These are phyloP conservation scores for Tephrocybe sp. DNA, from an alignment of 768 basidiomycete genomes.

Conservation along the genomic window DNA sequence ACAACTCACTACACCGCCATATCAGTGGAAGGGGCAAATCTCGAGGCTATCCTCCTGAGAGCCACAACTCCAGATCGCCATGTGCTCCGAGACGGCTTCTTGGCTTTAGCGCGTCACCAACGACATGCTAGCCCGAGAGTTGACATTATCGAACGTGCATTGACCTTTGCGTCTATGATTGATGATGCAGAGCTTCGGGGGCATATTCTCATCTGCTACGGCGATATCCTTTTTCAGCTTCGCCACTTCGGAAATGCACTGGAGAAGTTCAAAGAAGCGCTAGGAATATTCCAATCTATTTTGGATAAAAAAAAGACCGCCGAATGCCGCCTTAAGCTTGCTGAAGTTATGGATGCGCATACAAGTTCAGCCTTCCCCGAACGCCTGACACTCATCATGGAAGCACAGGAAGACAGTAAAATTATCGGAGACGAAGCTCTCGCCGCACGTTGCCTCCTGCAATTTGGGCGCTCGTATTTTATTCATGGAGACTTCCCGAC, in stretches of 20 bases:
- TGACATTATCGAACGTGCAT: no score
- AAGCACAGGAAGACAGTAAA: neutral
- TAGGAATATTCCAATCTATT: no score
- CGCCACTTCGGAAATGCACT: neutral
- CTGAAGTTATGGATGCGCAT: neutral
- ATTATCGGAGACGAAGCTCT: neutral
- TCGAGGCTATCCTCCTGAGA: no score
- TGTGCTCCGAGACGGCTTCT: no score
- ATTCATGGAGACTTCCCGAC: neutral
- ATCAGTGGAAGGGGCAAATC: conserved; percentile 13
- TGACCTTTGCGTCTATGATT: no score
- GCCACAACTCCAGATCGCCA: no score
- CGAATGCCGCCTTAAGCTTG: neutral
- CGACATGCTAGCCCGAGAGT: neutral
- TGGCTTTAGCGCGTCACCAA: conserved; percentile 19
- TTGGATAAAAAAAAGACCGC: neutral
- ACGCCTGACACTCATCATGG: neutral
- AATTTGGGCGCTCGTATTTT: neutral
- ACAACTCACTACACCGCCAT: conserved; percentile 2
- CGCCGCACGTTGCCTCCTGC: neutral
- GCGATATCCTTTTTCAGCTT: neutral
- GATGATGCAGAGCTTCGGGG: no score
- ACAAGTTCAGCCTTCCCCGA: neutral
- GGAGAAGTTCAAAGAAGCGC: neutral
- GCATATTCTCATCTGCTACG: neutral